phyloP scores from a whole-genome alignment of 768 basidiomycete species.

The Rhizopogon sp. region DNA sequence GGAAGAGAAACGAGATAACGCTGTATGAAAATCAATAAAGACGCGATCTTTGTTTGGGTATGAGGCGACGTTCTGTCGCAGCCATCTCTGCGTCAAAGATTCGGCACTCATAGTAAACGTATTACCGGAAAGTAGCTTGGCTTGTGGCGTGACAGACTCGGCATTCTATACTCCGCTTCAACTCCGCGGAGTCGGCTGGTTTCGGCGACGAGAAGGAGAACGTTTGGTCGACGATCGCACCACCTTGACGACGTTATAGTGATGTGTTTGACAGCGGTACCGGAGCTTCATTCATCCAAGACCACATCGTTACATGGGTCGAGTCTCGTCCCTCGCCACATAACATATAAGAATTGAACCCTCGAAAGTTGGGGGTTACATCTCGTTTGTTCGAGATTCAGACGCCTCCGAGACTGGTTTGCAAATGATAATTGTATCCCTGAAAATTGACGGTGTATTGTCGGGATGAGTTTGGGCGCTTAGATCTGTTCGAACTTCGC shows the following conservation, averaged over 20 bases:
- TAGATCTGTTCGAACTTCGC: conserved; percentile 22
- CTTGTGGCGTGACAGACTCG: background rate
- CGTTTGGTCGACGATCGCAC: too few species aligned
- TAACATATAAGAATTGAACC: background rate
- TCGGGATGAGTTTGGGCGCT: conserved; percentile 6
- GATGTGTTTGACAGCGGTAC: background rate
- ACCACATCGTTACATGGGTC: background rate
- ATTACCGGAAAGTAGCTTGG: background rate
- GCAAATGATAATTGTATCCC: background rate
- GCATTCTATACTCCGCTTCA: background rate
- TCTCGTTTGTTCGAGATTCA: background rate
- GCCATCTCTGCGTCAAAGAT: conserved; percentile 49
- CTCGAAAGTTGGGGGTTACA: conserved; percentile 4
- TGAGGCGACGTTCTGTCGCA: conserved; percentile 54
- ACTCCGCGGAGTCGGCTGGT: background rate
- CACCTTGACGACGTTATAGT: too few species aligned
- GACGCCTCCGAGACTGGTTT: background rate
- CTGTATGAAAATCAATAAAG: conserved; percentile 56
- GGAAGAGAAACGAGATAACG: conserved; percentile 47
- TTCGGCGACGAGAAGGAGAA: too few species aligned
- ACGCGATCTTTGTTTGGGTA: conserved; percentile 57
- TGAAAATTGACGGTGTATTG: background rate
- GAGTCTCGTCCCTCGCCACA: too few species aligned
- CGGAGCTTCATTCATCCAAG: background rate
- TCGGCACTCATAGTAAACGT: conserved; percentile 22